These are phyloP conservation scores for Silybum marianum DNA, from an alignment of 129 eudicot species.

Conservation along the genomic window DNA sequence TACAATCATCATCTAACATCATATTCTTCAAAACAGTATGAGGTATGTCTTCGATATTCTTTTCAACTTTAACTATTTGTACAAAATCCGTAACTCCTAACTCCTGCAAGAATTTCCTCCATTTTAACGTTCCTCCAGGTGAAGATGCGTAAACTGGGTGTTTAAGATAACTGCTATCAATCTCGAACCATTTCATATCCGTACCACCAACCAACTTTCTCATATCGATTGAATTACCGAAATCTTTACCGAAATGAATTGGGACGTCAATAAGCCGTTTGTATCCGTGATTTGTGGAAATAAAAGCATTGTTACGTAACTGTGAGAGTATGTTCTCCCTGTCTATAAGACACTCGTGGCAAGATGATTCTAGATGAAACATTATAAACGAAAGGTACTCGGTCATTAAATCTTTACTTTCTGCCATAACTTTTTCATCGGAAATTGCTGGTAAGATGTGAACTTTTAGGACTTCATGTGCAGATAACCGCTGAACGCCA, in stretches of 20 bases:
- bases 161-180: constrained; percentile 47
- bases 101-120: constrained; percentile 68
- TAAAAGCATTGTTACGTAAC: constrained; percentile 49
- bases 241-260: constrained; percentile 60
- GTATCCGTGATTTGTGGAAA: constrained; percentile 70
- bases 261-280: constrained; percentile 52
- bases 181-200: constrained; percentile 63
- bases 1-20: constrained; percentile 38
- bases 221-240: constrained; percentile 54
- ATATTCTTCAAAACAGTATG: constrained; percentile 31
- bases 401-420: constrained; percentile 39
- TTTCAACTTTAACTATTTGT: constrained; percentile 47
- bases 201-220: constrained; percentile 44
- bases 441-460: constrained; percentile 65
- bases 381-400: constrained; percentile 66
- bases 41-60: constrained; percentile 40
- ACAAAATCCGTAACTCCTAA: constrained; percentile 75
- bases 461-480: constrained; percentile 64
- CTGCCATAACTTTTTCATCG: constrained; percentile 35
- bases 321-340: constrained; percentile 50
- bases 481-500: constrained; percentile 68
- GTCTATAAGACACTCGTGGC: constrained; percentile 53
- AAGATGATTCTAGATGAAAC: constrained; percentile 66
- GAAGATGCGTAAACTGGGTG: constrained; percentile 45
- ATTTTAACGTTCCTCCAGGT: constrained; percentile 39